Evolutionary conservation across 345 rosid species (phyloP), one percentile per base, ranked within the genome.

Genomic region (Streptanthus diversifolius): DNA sequence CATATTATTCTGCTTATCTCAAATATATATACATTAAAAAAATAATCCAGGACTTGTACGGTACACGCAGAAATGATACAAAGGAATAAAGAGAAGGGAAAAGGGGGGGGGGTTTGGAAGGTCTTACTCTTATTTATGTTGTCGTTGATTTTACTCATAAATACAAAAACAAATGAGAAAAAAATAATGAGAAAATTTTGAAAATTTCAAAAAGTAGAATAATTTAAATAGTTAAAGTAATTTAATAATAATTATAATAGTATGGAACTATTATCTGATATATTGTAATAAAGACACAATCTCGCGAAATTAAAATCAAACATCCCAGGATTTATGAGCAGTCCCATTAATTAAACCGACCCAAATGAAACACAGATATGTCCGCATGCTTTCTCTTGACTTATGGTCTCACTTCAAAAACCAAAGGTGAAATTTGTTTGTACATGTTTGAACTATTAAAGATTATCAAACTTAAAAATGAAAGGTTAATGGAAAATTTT

Each of bases 111-210:
- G 12, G 51, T 15, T 33, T 49, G 64, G 41, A 66, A 58, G 41
- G 63, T 51, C 63, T 80, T 55, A 33, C 15, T 71, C 37, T 8
- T 65, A 48, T 66, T 72, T 68, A 47, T 76, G 70, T 33, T 72
- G 75, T 63, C 77, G 71, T 68, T 70, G 75, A 75, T 70, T 70
- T 64, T 70, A 70, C 76, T 76, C 72, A 70, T 63, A 49, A 69
- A 70, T 76, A 70, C 29, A 63, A 14, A 66, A 55, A 37, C 29
- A 63, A 55, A 76, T 70, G 53, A 63, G 40, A 68, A 68, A 76
- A 55, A 47, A 69, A 53, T 54, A 62, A 70, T 56, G 67, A 47
- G 54, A 47, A 51, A 63, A 58, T 60, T n/a, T 54, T 63, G 29
- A 33, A 69, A 52, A 8, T 70, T 76, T 76, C 36, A 14, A 45